phyloP scores from a whole-genome alignment of 208 protist genomes.

The Leishmania turanica region DNA sequence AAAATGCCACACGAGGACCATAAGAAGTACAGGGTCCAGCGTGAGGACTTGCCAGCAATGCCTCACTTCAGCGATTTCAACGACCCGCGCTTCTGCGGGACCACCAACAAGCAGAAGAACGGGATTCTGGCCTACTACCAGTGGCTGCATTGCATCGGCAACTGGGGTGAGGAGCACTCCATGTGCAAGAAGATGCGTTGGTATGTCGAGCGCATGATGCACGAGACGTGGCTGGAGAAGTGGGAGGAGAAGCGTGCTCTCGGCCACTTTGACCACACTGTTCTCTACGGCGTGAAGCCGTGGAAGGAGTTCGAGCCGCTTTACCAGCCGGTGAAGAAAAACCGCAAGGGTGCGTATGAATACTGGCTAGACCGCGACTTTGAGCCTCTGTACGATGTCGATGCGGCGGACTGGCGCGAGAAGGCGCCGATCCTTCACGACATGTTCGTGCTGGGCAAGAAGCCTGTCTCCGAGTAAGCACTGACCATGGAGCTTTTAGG shows the following conservation, averaged over 20 bases:
- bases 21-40: slow-evolving; percentile 86
- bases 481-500: not conserved
- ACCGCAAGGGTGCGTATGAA: slow-evolving; percentile 90
- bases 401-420: slow-evolving; percentile 81
- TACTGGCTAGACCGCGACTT: slow-evolving; percentile 89
- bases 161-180: slow-evolving; percentile 92
- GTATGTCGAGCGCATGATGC: slow-evolving; percentile 92
- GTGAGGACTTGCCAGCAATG: slow-evolving; percentile 77
- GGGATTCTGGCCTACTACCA: slow-evolving; percentile 91
- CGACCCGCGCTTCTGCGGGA: slow-evolving; percentile 75
- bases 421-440: slow-evolving; percentile 90
- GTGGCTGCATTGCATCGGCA: slow-evolving; percentile 92
- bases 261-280: slow-evolving; percentile 88
- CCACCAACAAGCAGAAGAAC: slow-evolving; percentile 86
- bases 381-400: slow-evolving; percentile 80
- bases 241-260: slow-evolving; percentile 90
- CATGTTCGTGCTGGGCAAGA: slow-evolving; percentile 89
- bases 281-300: slow-evolving; percentile 87
- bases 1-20: slow-evolving; percentile 87
- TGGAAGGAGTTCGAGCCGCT: slow-evolving; percentile 91
- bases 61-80: slow-evolving; percentile 90
- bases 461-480: slow-evolving; percentile 56
- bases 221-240: slow-evolving; percentile 87
- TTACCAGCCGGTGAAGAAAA: slow-evolving; percentile 90
- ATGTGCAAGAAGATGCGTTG: slow-evolving; percentile 94